Conservation (phyloP, 2,329 filamentous ascomycete species). For the Bipolaris oryzae region DNA sequence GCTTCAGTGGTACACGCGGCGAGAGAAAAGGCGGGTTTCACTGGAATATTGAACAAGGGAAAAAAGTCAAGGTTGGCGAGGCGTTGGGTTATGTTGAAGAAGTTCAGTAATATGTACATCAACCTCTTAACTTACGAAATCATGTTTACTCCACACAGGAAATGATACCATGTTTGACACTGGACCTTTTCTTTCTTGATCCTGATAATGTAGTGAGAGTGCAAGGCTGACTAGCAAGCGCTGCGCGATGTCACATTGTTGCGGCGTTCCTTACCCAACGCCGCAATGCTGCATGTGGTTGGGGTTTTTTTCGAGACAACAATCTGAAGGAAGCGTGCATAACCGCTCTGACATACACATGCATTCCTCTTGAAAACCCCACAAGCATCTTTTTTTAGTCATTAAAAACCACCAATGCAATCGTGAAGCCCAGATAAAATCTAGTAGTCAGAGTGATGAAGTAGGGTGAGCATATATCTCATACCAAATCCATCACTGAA, state of each 20-base stretch:
- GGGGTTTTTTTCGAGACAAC: background rate
- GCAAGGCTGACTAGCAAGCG: background rate
- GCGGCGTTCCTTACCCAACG: background rate
- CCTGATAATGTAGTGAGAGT: background rate
- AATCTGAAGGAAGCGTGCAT: conserved; percentile 3
- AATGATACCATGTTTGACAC: conserved; percentile 4
- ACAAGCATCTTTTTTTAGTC: too few relatives aligned
- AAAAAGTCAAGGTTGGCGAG: conserved; percentile 87
- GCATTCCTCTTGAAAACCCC: background rate
- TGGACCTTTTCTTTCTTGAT: background rate
- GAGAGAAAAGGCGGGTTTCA: conserved; percentile 72
- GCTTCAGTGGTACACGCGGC: conserved; percentile 51
- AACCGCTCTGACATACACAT: conserved; percentile 4
- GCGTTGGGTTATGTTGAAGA: conserved; percentile 75
- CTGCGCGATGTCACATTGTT: background rate
- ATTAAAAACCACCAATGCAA: too few relatives aligned
- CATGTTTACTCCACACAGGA: background rate
- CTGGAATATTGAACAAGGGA: conserved; percentile 87
- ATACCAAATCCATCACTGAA: conserved; percentile 3
- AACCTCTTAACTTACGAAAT: background rate
- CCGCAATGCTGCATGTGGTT: conserved; percentile 3
- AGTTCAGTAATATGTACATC: background rate
- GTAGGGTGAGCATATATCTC: too few relatives aligned
- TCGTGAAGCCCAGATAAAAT: too few relatives aligned
- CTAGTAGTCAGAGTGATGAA: too few relatives aligned